phyloP scores from a whole-genome alignment of 169 alveolate genomes.

The Plasmodium gonderi region DNA sequence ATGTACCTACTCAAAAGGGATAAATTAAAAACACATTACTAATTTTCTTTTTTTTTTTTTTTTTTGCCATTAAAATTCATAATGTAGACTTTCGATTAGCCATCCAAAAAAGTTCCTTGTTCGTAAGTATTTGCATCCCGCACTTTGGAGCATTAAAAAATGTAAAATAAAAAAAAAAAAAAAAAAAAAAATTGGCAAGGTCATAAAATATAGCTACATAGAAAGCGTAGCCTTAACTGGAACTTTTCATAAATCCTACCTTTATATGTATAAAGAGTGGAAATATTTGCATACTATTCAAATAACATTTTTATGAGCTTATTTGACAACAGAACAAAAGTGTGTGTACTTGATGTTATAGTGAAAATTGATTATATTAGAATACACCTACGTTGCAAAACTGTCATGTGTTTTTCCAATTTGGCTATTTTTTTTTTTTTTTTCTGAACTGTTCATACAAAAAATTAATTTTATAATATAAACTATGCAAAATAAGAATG shows the following conservation, averaged over 20 bases:
- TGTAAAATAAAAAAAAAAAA: conserved; percentile 14
- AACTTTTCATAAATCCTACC: conserved; percentile 19
- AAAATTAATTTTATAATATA: neutral
- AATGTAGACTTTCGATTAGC: neutral
- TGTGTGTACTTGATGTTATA: conserved; percentile 12
- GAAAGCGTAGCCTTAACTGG: conserved; percentile 7
- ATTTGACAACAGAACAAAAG: conserved; percentile 1
- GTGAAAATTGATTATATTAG: neutral
- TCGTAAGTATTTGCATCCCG: neutral
- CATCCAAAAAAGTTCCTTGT: neutral
- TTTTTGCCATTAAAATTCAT: neutral
- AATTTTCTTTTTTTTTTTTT: neutral
- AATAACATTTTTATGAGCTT: neutral
- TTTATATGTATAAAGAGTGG: conserved; percentile 12
- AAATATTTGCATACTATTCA: neutral
- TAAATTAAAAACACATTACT: neutral
- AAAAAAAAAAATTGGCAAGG: conserved; percentile 33
- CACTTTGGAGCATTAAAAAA: conserved; percentile 60
- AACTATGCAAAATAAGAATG: neutral
- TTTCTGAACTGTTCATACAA: conserved; percentile 19
- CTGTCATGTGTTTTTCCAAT: conserved; percentile 6
- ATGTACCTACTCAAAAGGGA: neutral
- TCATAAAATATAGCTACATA: conserved; percentile 51
- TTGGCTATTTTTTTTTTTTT: conserved; percentile 10
- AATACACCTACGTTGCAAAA: conserved; percentile 26